phyloP scores from a whole-genome alignment of 441 rosid species.

The Syzygium malaccense region DNA sequence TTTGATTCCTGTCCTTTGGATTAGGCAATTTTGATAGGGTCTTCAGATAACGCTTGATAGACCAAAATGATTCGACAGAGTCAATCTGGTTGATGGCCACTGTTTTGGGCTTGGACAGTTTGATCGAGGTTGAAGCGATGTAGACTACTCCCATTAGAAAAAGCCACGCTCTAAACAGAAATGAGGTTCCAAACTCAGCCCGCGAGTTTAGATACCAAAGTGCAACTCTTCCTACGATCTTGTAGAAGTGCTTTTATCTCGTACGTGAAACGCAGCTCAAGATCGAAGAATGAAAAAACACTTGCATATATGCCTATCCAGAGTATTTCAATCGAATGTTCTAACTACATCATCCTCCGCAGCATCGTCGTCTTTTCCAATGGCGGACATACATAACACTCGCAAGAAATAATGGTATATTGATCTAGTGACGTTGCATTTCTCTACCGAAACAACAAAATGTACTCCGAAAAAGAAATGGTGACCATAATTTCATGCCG shows the following conservation, averaged over 20 bases:
- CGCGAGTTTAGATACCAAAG: background rate
- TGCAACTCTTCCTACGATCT: background rate
- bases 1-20: too few relatives aligned
- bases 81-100: background rate
- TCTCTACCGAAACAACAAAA: background rate
- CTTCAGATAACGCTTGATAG: background rate
- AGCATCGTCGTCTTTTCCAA: background rate
- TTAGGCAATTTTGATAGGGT: background rate
- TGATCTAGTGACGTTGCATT: background rate
- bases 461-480: background rate
- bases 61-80: background rate
- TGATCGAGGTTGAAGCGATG: background rate
- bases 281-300: background rate
- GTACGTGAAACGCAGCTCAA: background rate
- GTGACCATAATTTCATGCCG: background rate
- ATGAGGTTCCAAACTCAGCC: background rate
- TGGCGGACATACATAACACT: background rate
- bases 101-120: background rate
- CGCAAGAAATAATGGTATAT: background rate
- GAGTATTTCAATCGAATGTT: background rate
- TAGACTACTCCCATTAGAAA: background rate
- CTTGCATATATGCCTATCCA: background rate
- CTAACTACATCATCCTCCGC: background rate
- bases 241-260: background rate
- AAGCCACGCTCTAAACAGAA: background rate